phyloP scores from a whole-genome alignment of 345 rosid genomes.

The Carallia brachiata region DNA sequence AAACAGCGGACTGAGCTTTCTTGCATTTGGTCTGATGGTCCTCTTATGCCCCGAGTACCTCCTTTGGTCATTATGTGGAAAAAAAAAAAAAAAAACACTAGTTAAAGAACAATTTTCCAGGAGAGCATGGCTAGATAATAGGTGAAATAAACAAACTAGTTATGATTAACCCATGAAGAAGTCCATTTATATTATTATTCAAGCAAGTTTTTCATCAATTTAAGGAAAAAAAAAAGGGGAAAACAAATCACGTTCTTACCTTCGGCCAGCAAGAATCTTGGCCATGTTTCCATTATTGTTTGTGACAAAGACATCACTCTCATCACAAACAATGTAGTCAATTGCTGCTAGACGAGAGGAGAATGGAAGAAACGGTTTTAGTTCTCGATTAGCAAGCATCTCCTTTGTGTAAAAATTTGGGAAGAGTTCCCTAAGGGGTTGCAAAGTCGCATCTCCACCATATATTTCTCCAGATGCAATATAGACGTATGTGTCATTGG shows the following conservation, averaged over 20 bases:
- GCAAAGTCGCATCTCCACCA: slow-evolving; percentile 87
- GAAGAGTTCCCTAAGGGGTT: slow-evolving; percentile 80
- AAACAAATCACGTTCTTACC: slow-evolving; percentile 48
- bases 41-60: slow-evolving; percentile 96
- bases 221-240: background rate
- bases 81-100: background rate
- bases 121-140: background rate
- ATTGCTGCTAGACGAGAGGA: slow-evolving; percentile 94
- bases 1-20: slow-evolving; percentile 76
- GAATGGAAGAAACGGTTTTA: slow-evolving; percentile 67
- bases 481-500: slow-evolving; percentile 77
- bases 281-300: slow-evolving; percentile 99
- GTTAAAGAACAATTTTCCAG: background rate
- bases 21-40: slow-evolving; percentile 92
- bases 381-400: slow-evolving; percentile 75
- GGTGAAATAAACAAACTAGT: background rate
- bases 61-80: slow-evolving; percentile 37
- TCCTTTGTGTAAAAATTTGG: slow-evolving; percentile 96
- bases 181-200: background rate
- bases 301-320: slow-evolving; percentile 92
- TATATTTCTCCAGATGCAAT: slow-evolving; percentile 99
- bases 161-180: background rate
- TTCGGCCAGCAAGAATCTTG: slow-evolving; percentile 96
- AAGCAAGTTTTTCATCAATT: background rate
- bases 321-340: slow-evolving; percentile 88